phyloP scores from a whole-genome alignment of 2,329 filamentous ascomycete genomes.

The Mycogone perniciosa region DNA sequence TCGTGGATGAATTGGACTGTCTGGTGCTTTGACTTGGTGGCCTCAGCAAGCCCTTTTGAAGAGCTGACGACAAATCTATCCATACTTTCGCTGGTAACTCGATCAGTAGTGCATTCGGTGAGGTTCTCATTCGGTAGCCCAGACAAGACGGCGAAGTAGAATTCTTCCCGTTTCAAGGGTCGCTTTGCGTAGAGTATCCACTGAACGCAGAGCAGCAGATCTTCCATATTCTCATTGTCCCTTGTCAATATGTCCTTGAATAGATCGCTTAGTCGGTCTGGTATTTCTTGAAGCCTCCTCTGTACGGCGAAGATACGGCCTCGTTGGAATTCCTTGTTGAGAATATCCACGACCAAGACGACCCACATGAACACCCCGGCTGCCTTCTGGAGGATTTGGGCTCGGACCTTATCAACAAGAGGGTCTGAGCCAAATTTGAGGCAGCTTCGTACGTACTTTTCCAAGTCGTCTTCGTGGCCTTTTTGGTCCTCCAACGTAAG shows the following conservation, averaged over 20 bases:
- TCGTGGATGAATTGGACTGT: conserved; percentile 45
- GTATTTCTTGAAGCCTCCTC: conserved; percentile 28
- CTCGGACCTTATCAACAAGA: not conserved
- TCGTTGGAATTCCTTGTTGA: conserved; percentile 28
- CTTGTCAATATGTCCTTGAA: conserved; percentile 46
- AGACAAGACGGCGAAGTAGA: conserved; percentile 29
- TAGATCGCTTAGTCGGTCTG: conserved; percentile 35
- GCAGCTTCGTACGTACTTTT: not conserved
- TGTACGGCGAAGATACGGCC: conserved; percentile 21
- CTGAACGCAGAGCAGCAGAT: conserved; percentile 38
- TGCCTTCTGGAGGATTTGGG: conserved; percentile 30
- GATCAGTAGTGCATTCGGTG: conserved; percentile 18
- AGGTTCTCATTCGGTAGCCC: not conserved
- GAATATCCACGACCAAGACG: conserved; percentile 31
- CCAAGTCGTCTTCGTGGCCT: conserved; percentile 23
- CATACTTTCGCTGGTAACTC: conserved; percentile 20
- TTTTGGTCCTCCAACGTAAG: conserved; percentile 21
- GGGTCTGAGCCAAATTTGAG: not conserved
- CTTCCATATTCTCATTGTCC: conserved; percentile 35
- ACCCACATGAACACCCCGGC: conserved; percentile 41
- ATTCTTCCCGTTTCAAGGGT: conserved; percentile 37
- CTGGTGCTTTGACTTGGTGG: conserved; percentile 19
- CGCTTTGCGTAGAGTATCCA: conserved; percentile 46
- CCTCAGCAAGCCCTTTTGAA: conserved; percentile 41
- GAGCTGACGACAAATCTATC: conserved; percentile 28